Conservation (phyloP, 176 grass and related monocot species). For the Musa troglodytarum region DNA sequence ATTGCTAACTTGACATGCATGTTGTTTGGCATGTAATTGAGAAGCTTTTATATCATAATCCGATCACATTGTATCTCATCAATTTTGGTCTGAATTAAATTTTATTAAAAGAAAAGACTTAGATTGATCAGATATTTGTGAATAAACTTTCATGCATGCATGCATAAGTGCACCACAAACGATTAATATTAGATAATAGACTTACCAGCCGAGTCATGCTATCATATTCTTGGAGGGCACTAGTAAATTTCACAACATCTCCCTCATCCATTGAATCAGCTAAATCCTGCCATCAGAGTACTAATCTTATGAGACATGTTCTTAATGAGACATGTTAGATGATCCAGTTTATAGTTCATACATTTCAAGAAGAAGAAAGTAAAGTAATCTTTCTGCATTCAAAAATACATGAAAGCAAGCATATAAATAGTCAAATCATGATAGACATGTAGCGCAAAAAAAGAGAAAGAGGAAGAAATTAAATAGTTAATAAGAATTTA, state of each 20-base stretch:
- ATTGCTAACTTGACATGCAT: background rate
- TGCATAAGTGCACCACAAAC: background rate
- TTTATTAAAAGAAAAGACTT: background rate
- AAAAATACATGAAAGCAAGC: background rate
- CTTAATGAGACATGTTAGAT: background rate
- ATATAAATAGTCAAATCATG: background rate
- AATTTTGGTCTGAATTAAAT: background rate
- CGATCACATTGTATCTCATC: background rate
- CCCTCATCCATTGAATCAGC: conserved; percentile 89
- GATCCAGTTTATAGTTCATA: background rate
- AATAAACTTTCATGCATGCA: background rate
- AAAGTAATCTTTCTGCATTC: background rate
- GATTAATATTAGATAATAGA: conserved; percentile 19
- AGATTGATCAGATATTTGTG: background rate
- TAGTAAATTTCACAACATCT: conserved; percentile 86
- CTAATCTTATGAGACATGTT: background rate
- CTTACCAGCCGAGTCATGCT: conserved; percentile 94
- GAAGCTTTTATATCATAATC: background rate
- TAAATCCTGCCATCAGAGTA: conserved; percentile 52
- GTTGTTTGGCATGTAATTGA: background rate
- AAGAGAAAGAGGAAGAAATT: background rate
- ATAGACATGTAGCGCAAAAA: background rate
- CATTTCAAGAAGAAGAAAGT: background rate
- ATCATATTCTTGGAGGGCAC: conserved; percentile 91
- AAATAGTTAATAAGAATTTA: background rate